Conservation (phyloP, 2,329 filamentous ascomycete genomes). For the Orbilia blumenaviensis region DNA sequence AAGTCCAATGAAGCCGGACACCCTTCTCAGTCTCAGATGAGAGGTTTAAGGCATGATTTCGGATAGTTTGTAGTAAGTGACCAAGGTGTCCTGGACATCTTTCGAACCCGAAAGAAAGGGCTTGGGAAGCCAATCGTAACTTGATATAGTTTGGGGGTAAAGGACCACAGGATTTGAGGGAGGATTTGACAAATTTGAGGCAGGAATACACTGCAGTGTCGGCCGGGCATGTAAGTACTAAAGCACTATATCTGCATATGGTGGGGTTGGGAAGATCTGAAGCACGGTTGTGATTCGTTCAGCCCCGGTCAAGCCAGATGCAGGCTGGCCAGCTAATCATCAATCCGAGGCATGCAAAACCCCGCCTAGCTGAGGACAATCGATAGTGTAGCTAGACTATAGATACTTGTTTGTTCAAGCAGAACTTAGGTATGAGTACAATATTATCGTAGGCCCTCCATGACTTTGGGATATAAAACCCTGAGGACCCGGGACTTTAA, state of each 20-base stretch:
- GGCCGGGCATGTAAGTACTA: no score
- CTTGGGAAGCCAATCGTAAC: slow-evolving; percentile 11
- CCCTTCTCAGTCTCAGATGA: neutral
- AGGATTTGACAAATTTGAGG: slow-evolving; percentile 13
- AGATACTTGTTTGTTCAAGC: no score
- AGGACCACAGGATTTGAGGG: slow-evolving; percentile 4
- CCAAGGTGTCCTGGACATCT: no score
- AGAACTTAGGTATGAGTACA: no score
- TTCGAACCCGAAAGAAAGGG: slow-evolving; percentile 11
- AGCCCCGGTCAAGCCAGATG: slow-evolving; percentile 35
- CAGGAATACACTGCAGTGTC: no score
- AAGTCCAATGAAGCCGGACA: no score
- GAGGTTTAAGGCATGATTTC: slow-evolving; percentile 8
- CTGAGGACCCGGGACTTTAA: neutral
- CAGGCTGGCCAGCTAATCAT: slow-evolving; percentile 44
- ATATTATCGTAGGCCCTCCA: no score
- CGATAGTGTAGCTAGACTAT: no score
- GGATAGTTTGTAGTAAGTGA: no score
- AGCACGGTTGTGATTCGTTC: slow-evolving; percentile 43
- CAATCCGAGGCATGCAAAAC: slow-evolving; percentile 44
- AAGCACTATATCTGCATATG: no score
- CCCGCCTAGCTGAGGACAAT: slow-evolving; percentile 14
- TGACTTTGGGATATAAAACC: slow-evolving; percentile 18
- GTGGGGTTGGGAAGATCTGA: slow-evolving; percentile 45
- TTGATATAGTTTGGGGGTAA: slow-evolving; percentile 11